Conservation (phyloP, 306 rosid species). For the Trifolium dubium region DNA sequence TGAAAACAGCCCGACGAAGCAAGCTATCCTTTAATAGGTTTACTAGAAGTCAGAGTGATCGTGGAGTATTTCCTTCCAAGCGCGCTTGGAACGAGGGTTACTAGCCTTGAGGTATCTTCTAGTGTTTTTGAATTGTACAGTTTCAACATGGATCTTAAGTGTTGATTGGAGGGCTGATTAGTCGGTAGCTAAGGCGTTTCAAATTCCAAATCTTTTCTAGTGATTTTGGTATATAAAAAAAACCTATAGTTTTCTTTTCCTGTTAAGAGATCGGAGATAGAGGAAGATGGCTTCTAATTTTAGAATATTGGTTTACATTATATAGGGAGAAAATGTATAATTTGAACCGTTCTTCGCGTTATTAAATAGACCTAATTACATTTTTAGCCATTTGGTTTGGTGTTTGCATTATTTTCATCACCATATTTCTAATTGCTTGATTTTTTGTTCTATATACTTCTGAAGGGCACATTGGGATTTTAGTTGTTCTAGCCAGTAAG, state of each 20-base stretch:
- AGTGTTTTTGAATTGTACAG: constrained; percentile 67
- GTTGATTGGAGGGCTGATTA: constrained; percentile 42
- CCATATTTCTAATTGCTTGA: not conserved
- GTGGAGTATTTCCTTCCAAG: constrained; percentile 63
- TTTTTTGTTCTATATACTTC: not conserved
- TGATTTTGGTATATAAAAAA: not conserved
- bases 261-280: constrained; percentile 43
- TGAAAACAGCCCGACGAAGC: constrained; percentile 72
- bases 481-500: not conserved
- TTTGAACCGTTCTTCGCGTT: constrained; percentile 46
- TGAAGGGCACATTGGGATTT: not conserved
- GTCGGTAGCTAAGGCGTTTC: constrained; percentile 60
- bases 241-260: constrained; percentile 39
- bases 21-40: constrained; percentile 65
- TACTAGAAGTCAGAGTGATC: constrained; percentile 83
- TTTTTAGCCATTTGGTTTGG: not conserved
- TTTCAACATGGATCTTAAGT: constrained; percentile 47
- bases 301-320: constrained; percentile 60
- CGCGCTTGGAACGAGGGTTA: constrained; percentile 51
- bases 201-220: constrained; percentile 41
- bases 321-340: constrained; percentile 54
- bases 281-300: constrained; percentile 60
- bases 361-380: constrained; percentile 29
- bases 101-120: constrained; percentile 51
- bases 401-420: not conserved